Base-by-base conservation (phyloP, 805 yeast genomes). In the Ogataea degrootiae region DNA sequence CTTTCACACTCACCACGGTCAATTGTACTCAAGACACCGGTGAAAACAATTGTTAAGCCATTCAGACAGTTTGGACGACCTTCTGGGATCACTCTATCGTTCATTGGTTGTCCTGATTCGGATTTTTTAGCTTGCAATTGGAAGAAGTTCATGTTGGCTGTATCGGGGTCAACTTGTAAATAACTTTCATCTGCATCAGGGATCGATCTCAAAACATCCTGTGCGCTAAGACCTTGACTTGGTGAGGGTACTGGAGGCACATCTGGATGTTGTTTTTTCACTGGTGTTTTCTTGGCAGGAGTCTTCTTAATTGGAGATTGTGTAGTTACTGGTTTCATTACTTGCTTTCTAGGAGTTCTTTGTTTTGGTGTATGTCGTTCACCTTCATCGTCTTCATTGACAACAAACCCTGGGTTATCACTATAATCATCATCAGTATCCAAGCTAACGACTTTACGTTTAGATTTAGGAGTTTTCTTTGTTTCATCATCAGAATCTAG, bases 1-100 rank as follows among this genome's bases (percentile, higher is more conserved):
- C 76, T 72, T 59, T 87, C 95, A 29, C 91, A 83, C 19, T 79
- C 82, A 0, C 79, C 84, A 52, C 99, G 77, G 48, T 87, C 86
- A 34, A 94, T 65, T 22, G 80, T 79, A 1, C 97, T 96, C 46
- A 94, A 67, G 5, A 81, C 79, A 37, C 99, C 99, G 0, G 99
- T 94, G 62, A 94, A 92, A 0, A 94, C 98, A 52, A 94, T 85
- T 0, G 96, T 88, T 23, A 94, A 68, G 0, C 99, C 99, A 2
- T 84, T 74, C 39, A 94, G 69, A 68, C 99, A 94, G 62, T 91
- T 83, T 3, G 90, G 87, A 11, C 82, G 77, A 2, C 96, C 97
- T 54, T 77, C 84, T 0, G 97, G 97, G 31, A 90, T 71, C 15
- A 79, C 82, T 14, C 66, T 68, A 16, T 59, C 47, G 9, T 71